Base-by-base conservation (phyloP, 78 protist species). In the Polysphondylium violaceum region DNA sequence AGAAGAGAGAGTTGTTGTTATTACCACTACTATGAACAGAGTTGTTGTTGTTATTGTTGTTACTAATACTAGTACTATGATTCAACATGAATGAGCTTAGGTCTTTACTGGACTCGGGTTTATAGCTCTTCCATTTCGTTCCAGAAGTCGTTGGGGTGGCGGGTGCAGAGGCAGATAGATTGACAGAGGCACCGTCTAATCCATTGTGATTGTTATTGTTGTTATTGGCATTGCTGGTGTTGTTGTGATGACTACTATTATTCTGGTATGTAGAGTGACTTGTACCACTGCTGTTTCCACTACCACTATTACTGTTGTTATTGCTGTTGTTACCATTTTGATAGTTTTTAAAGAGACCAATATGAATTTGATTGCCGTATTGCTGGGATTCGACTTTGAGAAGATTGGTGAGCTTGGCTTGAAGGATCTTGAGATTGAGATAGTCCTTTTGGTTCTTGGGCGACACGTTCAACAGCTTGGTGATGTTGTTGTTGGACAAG, bases 61-160 rank as follows among this genome's bases (percentile, higher is more conserved):
- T 47, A 27, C 25, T 25, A 27, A 19, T 69, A 69, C 2, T 16
- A 67, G 41, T 55, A 40, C 11, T 40, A 21, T 40, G 19, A 2
- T 65, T 65, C n/a, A n/a, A n/a, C n/a, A n/a, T n/a, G n/a, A n/a
- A n/a, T n/a, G n/a, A n/a, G n/a, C 43, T 29, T n/a, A 38, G n/a
- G 16, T 8, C 21, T 23, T 65, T 17, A 5, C 19, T 43, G 38
- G 86, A 17, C 27, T 72, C 78, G 0, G 89, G 89, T 41, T 81
- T 81, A 64, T 81, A 81, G 25, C 89, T 81, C 33, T 68, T 64
- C 89, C 89, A 81, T 56, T 81, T 81, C 2, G 86, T 40, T 43
- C 53, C 27, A 6, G 65, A 35, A 41, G 35, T 81, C 2, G 86
- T 40, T 43, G 67, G 35, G 4, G 65, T 44, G n/a, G 35, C 9